phyloP scores from a whole-genome alignment of 1,284 basidiomycete genomes.

The Coniferiporia sulphurascens region DNA sequence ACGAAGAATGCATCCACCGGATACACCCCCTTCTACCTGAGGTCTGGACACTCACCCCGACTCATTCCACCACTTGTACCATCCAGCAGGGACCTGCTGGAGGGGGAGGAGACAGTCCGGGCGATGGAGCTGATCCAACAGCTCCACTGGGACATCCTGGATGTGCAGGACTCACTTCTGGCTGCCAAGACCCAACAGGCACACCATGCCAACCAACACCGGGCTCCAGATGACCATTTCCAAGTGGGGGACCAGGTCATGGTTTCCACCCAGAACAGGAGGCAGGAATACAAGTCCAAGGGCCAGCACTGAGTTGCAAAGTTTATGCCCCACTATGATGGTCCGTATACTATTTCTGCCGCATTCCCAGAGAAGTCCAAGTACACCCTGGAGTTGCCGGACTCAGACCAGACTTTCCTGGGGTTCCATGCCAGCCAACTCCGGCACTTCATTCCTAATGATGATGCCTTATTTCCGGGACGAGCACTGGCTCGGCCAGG shows the following conservation, averaged over 20 bases:
- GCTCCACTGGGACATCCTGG: neutral
- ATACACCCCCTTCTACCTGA: constrained; percentile 32
- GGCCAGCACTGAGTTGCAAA: constrained; percentile 24
- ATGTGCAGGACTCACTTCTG: neutral
- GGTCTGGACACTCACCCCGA: constrained; percentile 22
- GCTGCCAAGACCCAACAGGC: no score
- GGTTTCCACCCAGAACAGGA: constrained; percentile 18
- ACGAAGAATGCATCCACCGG: constrained; percentile 27
- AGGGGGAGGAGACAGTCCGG: neutral
- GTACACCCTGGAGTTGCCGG: constrained; percentile 22
- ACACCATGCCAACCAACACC: no score
- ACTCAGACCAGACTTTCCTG: constrained; percentile 17
- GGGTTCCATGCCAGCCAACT: constrained; percentile 25
- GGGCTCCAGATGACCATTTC: constrained; percentile 6
- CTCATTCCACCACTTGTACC: constrained; percentile 23
- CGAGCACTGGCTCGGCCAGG: no score
- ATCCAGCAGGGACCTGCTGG: neutral
- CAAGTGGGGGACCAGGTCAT: constrained; percentile 20
- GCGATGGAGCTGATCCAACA: neutral
- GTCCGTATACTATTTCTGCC: constrained; percentile 21
- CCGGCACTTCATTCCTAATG: constrained; percentile 9
- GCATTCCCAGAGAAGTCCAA: constrained; percentile 23
- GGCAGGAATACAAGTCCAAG: constrained; percentile 16
- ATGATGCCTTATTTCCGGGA: neutral
- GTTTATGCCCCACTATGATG: constrained; percentile 27